Conservation (phyloP, 2,329 filamentous ascomycete genomes). For the Endoconidiophora laricicola region DNA sequence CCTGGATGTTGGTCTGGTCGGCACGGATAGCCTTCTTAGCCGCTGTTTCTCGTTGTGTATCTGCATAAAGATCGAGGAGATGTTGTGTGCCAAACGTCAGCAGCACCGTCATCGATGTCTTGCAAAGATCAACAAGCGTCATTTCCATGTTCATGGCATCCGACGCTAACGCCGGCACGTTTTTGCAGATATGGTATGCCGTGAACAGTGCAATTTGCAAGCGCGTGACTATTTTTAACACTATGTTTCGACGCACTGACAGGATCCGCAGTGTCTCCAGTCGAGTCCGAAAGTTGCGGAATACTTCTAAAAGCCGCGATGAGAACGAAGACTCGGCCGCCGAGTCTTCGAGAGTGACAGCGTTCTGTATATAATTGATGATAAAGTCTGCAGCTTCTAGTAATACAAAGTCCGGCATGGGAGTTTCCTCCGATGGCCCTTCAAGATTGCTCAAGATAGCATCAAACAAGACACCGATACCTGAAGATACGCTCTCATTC, state of each 20-base stretch:
- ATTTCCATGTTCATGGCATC: constrained; percentile 32
- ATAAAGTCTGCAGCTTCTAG: constrained; percentile 28
- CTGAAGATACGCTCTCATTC: constrained; percentile 42
- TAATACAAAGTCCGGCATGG: constrained; percentile 14
- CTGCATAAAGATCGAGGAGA: constrained; percentile 30
- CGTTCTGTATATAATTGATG: constrained; percentile 29
- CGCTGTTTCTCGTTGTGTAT: constrained; percentile 27
- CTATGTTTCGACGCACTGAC: constrained; percentile 16
- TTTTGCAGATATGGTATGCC: constrained; percentile 23
- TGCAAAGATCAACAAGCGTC: constrained; percentile 27
- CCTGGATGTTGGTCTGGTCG: constrained; percentile 29
- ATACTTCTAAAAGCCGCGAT: constrained; percentile 26
- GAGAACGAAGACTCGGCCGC: constrained; percentile 26
- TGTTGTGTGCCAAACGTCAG: constrained; percentile 26
- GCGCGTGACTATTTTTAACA: constrained; percentile 23
- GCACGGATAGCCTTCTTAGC: constrained; percentile 36
- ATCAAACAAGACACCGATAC: constrained; percentile 45
- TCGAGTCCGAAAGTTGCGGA: constrained; percentile 22
- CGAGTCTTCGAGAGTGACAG: constrained; percentile 24
- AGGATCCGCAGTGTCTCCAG: constrained; percentile 17
- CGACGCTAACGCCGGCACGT: constrained; percentile 18
- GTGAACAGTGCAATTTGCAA: constrained; percentile 21
- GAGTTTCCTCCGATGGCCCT: constrained; percentile 3
- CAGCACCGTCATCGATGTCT: constrained; percentile 24
- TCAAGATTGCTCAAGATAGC: constrained; percentile 34